Conservation (phyloP, 1,139 yeast species). For the Candida frijolesensis region DNA sequence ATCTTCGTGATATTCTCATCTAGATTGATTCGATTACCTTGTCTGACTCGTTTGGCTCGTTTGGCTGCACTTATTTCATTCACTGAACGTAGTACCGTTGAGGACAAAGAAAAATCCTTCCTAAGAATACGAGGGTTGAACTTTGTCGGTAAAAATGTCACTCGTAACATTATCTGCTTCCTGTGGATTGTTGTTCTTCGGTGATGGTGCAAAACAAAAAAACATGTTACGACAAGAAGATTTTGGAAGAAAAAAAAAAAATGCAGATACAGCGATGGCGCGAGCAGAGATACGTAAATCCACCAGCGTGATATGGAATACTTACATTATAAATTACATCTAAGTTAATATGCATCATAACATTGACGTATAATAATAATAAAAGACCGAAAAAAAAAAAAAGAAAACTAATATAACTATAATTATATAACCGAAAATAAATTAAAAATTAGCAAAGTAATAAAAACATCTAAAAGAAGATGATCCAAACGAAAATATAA, state of each 20-base stretch:
- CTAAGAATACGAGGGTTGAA: too few species aligned
- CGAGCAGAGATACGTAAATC: too few species aligned
- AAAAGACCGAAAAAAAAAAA: neutral
- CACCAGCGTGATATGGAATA: too few species aligned
- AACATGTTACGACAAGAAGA: too few species aligned
- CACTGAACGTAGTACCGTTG: neutral
- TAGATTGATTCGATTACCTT: too few species aligned
- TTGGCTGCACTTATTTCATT: too few species aligned
- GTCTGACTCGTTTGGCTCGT: too few species aligned
- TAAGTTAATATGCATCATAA: neutral
- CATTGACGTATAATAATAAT: neutral
- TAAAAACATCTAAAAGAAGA: neutral
- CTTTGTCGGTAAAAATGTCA: too few species aligned
- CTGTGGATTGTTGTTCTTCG: neutral
- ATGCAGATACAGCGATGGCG: too few species aligned
- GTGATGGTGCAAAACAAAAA: neutral
- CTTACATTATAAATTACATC: neutral
- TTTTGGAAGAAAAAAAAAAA: too few species aligned
- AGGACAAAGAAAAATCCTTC: neutral
- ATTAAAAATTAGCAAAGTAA: neutral
- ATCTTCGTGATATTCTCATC: too few species aligned
- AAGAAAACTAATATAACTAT: neutral
- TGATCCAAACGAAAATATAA: neutral
- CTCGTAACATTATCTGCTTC: neutral
- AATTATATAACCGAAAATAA: neutral